Conservation (phyloP, 805 yeast genomes). For the Tetrapisispora namnaoensis region DNA sequence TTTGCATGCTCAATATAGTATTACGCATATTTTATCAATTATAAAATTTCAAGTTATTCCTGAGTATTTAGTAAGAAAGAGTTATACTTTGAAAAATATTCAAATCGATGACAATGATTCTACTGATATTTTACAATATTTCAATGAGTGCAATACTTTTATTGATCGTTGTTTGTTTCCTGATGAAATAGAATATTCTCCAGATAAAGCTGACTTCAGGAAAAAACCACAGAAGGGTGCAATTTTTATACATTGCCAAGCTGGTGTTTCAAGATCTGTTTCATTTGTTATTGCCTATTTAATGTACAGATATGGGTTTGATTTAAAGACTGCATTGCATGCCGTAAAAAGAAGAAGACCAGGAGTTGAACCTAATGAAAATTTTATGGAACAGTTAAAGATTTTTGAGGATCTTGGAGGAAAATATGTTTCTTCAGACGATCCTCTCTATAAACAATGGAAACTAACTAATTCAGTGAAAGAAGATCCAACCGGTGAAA, state of each 20-base stretch:
- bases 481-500: conserved; percentile 35
- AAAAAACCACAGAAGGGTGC: conserved; percentile 34
- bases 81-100: conserved; percentile 49
- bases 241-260: conserved; percentile 70
- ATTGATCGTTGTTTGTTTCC: conserved; percentile 55
- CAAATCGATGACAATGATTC: conserved; percentile 64
- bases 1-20: conserved; percentile 40
- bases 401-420: conserved; percentile 44
- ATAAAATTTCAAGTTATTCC: conserved; percentile 55
- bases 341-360: conserved; percentile 61
- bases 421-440: conserved; percentile 18
- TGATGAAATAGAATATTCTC: conserved; percentile 27
- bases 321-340: conserved; percentile 53
- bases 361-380: conserved; percentile 58
- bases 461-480: conserved; percentile 29
- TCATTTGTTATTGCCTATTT: conserved; percentile 81
- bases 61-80: conserved; percentile 33
- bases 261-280: conserved; percentile 87
- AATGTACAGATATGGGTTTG: conserved; percentile 63
- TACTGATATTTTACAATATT: conserved; percentile 52
- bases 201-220: conserved; percentile 23
- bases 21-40: conserved; percentile 66
- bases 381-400: conserved; percentile 63
- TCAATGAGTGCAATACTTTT: conserved; percentile 54
- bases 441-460: conserved; percentile 36